These are phyloP conservation scores for Taphrina populina DNA, from an alignment of 1,139 yeast genomes.

Conservation along the genomic window DNA sequence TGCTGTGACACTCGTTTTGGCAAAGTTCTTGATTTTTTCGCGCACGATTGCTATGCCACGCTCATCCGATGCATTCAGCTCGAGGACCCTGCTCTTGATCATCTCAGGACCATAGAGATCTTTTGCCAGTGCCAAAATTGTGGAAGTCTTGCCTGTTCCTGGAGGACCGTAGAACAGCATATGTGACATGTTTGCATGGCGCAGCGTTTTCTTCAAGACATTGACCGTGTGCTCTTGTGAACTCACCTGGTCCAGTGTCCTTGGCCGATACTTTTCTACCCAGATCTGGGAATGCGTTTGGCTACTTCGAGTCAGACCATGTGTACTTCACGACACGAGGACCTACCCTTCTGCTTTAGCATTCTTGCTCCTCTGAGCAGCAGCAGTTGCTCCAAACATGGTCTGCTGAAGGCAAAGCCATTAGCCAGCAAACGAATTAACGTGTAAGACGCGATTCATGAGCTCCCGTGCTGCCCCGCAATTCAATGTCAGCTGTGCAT, in stretches of 20 bases:
- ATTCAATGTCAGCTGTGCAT: too few species aligned
- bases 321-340: neutral
- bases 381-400: too few species aligned
- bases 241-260: slow-evolving; percentile 75
- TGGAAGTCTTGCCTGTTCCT: slow-evolving; percentile 95
- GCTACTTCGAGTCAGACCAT: too few species aligned
- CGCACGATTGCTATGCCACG: slow-evolving; percentile 91
- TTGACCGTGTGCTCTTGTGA: slow-evolving; percentile 89
- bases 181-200: slow-evolving; percentile 81
- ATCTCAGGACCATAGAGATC: slow-evolving; percentile 66
- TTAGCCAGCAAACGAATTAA: too few species aligned
- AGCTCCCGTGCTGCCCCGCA: too few species aligned
- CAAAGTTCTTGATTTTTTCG: slow-evolving; percentile 88
- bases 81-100: slow-evolving; percentile 75
- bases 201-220: slow-evolving; percentile 75
- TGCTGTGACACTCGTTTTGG: slow-evolving; percentile 79
- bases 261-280: slow-evolving; percentile 57
- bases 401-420: too few species aligned
- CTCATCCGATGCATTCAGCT: slow-evolving; percentile 93
- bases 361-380: neutral
- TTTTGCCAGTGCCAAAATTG: slow-evolving; percentile 81
- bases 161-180: slow-evolving; percentile 97
- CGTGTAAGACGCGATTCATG: too few species aligned
- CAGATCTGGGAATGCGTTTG: slow-evolving; percentile 16
- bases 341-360: neutral